Conservation (phyloP, 305 asterid genomes). For the Ilex paraguariensis region DNA sequence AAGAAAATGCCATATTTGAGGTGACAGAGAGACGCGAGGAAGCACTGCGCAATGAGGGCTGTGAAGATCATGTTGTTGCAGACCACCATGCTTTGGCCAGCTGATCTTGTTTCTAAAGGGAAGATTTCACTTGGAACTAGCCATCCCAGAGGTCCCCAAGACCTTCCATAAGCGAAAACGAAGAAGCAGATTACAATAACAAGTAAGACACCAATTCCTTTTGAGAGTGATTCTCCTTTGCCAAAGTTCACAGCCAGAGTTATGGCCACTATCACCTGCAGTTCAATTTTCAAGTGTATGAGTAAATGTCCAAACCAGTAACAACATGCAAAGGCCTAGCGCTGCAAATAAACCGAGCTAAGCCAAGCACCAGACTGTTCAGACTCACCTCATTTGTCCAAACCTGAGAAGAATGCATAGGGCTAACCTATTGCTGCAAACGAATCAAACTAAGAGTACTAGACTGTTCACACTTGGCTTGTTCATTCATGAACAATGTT, state of each 20-base stretch:
- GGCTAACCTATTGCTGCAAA: too few relatives aligned
- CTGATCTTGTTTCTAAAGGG: slow-evolving; percentile 74
- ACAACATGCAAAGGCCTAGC: too few relatives aligned
- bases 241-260: slow-evolving; percentile 68
- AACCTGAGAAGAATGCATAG: too few relatives aligned
- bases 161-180: slow-evolving; percentile 67
- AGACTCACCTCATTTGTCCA: too few relatives aligned
- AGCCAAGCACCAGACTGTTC: too few relatives aligned
- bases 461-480: too few relatives aligned
- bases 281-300: not conserved
- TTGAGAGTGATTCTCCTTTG: slow-evolving; percentile 42
- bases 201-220: slow-evolving; percentile 44
- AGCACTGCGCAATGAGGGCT: slow-evolving; percentile 61
- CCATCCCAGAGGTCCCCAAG: slow-evolving; percentile 92
- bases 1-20: slow-evolving; percentile 61
- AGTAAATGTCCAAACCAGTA: not conserved
- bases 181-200: slow-evolving; percentile 62
- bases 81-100: slow-evolving; percentile 76
- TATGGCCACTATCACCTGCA: slow-evolving; percentile 56
- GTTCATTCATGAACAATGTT: too few relatives aligned
- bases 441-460: too few relatives aligned
- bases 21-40: slow-evolving; percentile 56
- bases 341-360: too few relatives aligned
- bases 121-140: slow-evolving; percentile 77
- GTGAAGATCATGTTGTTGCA: slow-evolving; percentile 84